Evolutionary conservation across 345 rosid genomes (phyloP), one percentile per base, ranked within the genome.

Genomic region (Aquilaria sinensis): DNA sequence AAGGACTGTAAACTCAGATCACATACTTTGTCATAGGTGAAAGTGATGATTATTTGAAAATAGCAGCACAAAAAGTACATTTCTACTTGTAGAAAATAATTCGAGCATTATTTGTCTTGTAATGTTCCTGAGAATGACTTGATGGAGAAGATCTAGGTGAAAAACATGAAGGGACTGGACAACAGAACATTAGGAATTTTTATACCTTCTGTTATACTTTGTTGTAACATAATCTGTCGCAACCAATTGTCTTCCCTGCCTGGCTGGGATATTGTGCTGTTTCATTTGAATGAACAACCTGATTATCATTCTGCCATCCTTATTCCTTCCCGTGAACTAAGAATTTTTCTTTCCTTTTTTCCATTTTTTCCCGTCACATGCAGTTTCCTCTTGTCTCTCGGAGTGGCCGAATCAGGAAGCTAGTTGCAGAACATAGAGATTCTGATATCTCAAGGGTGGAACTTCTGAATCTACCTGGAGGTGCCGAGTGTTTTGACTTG

Each of bases 381-480:
- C 91, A 93, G 97, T 93, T 93, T 64, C 97, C 98, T 57, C 78
- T 93, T 16, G 98, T 93, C 34, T 90, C 98, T 53, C 77, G 94
- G 32, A 88, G 98, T 66, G 97, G 97, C 57, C 74, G 92, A 63
- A 82, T 93, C 74, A 57, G 98, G 29, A 86, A 81, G 77, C 58
- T 93, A 63, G 89, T 93, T 46, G 85, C 94, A 54, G 98, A 86
- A 54, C 94, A 84, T 61, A 85, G 98, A 72, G 98, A 88, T 73
- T 72, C 97, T 14, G 92, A 90, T 65, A 78, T 90, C 68, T 86
- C 98, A 14, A 86, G 81, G 74, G 86, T 93, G 61, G 98, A 93
- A 73, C 95, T 93, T 63, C 90, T 88, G 31, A 88, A 90, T 71
- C 84, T 90, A 30, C 97, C 97, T 1, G 98, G 97, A 76, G 96